Base-by-base conservation (phyloP, 2,329 filamentous ascomycete genomes). In the Diaporthe citri region DNA sequence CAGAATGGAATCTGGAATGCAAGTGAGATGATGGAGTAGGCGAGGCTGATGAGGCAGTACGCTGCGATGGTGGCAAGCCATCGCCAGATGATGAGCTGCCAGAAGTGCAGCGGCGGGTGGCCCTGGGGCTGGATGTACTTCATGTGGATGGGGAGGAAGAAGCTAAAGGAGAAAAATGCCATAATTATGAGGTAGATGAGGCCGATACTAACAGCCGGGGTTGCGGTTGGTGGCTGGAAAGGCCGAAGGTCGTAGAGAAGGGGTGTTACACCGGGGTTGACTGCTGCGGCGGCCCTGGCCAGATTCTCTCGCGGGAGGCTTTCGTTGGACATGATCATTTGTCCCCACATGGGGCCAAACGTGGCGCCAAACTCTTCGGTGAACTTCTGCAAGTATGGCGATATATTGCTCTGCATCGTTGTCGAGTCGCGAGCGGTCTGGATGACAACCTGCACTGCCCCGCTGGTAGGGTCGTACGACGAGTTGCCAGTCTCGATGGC, bases 161-260 rank as follows among this genome's bases (percentile, higher is more conserved):
- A 93, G 0, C 88, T 86, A 81, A 91, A 93, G 39, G 87, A 90
- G 84, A 93, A 93, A 83, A 93, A 93, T 0, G 90, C 89, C 55
- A 93, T 86, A 78, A 93, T 93, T 78, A 93, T 93, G 2, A 93
- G 83, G 79, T 93, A 93, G 78, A 93, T 93, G 39, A 93, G 82
- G 0, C 91, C 91, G 71, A 93, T 91, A 1, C 86, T 89, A 3
- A 93, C 88, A 1, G 90, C 87, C 0, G 91, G 91, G 2, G 88
- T 90, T 0, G 87, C 84, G 2, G 86, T 86, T 8, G 88, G 84
- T 0, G 90, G 90, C 22, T 80, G 82, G 80, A 93, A 93, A 0
- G 91, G 91, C 3, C 91, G 85, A 6, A 93, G 84, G 74, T 93
- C 91, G 80, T 88, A 79, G 41, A 76, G 71, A 48, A 81, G 43